Conservation (phyloP, 2,329 filamentous ascomycete genomes). For the Pseudogymnoascus sp. region DNA sequence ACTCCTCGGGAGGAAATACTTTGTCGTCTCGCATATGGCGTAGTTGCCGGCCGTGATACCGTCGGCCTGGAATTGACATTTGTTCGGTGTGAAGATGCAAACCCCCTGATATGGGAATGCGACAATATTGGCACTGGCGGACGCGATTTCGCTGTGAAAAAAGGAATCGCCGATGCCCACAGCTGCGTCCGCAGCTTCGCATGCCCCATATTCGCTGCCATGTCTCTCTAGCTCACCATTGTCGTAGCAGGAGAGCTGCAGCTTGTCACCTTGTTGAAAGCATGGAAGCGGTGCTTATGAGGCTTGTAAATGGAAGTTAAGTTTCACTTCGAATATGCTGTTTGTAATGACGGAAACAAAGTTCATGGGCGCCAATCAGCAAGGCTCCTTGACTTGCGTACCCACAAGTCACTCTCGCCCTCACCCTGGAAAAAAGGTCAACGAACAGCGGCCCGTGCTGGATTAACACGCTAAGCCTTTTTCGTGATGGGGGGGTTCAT, state of each 20-base stretch:
- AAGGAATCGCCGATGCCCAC: conserved; percentile 1
- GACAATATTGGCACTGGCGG: background rate
- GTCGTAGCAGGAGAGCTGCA: background rate
- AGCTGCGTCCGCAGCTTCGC: conserved; percentile 1
- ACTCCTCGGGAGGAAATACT: background rate
- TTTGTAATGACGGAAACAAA: conserved; percentile 7
- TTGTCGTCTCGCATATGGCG: background rate
- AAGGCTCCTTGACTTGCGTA: conserved; percentile 2
- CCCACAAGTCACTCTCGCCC: background rate
- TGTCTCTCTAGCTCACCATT: conserved; percentile 3
- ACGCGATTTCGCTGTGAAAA: background rate
- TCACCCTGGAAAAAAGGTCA: background rate
- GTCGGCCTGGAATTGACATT: background rate
- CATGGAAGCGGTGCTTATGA: conserved; percentile 1
- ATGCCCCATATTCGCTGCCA: conserved; percentile 2
- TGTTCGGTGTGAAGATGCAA: conserved; percentile 2
- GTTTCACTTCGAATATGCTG: conserved; percentile 5
- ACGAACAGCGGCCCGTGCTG: background rate
- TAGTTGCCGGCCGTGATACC: background rate
- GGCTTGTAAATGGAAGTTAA: background rate
- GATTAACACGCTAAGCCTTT: background rate
- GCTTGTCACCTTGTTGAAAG: conserved; percentile 8
- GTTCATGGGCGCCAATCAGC: conserved; percentile 3
- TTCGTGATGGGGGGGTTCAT: conserved; percentile 10
- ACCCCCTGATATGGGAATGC: background rate